Conservation (phyloP, 2,329 filamentous ascomycete species). For the Hawksworthiomyces lignivorus region DNA sequence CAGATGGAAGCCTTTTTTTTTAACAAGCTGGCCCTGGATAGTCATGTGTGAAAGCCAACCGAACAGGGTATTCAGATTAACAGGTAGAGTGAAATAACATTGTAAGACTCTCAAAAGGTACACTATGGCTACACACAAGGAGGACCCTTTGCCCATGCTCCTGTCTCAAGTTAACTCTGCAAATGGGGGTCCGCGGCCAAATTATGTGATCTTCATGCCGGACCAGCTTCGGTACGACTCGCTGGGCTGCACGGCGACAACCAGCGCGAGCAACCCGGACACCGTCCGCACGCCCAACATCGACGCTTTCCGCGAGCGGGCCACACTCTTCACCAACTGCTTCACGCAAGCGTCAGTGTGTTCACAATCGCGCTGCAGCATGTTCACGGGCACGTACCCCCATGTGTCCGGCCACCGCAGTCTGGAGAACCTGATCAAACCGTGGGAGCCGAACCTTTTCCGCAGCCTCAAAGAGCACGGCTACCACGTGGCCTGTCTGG, state of each 20-base stretch:
- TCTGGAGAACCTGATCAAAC: slow-evolving; percentile 39
- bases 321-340: slow-evolving; percentile 36
- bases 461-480: slow-evolving; percentile 34
- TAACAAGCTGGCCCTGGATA: too few species aligned
- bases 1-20: too few species aligned
- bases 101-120: too few species aligned
- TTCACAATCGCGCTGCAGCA: slow-evolving; percentile 37
- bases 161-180: too few species aligned
- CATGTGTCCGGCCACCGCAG: slow-evolving; percentile 38
- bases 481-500: slow-evolving; percentile 39
- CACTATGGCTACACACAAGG: too few species aligned
- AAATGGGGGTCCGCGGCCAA: too few species aligned
- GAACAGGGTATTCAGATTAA: too few species aligned
- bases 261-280: slow-evolving; percentile 19
- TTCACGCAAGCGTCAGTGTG: slow-evolving; percentile 39
- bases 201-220: slow-evolving; percentile 39
- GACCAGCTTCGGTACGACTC: slow-evolving; percentile 40
- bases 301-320: slow-evolving; percentile 30
- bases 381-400: slow-evolving; percentile 39
- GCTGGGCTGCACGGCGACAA: slow-evolving; percentile 30
- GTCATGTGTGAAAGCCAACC: too few species aligned
- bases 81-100: too few species aligned
- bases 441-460: slow-evolving; percentile 40
- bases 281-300: slow-evolving; percentile 32
- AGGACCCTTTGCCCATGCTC: too few species aligned